Evolutionary conservation across 2,329 filamentous ascomycete species (phyloP), one percentile per base, ranked within the genome.

Genomic region (Ceratocystis papillata): DNA sequence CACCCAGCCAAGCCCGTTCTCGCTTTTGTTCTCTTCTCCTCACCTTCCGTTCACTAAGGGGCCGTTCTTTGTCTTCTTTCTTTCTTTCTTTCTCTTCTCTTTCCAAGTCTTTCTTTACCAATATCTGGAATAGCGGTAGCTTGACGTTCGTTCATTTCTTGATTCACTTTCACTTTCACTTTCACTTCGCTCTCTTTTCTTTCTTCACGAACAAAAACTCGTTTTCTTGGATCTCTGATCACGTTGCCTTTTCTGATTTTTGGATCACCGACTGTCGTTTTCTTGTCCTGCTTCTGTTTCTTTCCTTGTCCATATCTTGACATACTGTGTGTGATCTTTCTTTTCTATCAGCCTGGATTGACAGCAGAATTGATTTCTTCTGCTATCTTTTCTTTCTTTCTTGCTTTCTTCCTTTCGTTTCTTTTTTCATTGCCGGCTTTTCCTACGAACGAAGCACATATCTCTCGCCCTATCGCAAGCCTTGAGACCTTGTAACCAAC

Each of bases 31-130:
- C 33, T 65, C 33, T 64, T 64, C 65, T 65, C 59, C 63, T 70
- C 65, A 68, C 68, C 66, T 65, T 65, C 68, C 70, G 53, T 65
- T 60, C 62, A 62, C 53, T 37, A 63, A 68, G 65, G 74, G 65
- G 74, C 72, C 73, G 72, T 70, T 70, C 70, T 67, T 70, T 69
- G 72, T 70, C 67, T 69, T 71, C 73, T 68, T 63, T 57, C 68
- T 65, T 67, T 68, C 65, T 65, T 67, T 71, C 73, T 69, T 72
- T 64, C 57, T 74, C 69, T 72, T 64, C 48, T 64, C 65, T 60
- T 66, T 68, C 66, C 65, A 62, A 53, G 66, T 67, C 67, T 66
- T 59, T 68, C 67, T 48, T 68, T 68, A 64, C 61, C 59, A 59
- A 59, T 59, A 59, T 59, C 55, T 59, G 55, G 67, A 68, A 68